Evolutionary conservation across 306 rosid genomes (phyloP).

Genomic region (Cyamopsis tetragonoloba): DNA sequence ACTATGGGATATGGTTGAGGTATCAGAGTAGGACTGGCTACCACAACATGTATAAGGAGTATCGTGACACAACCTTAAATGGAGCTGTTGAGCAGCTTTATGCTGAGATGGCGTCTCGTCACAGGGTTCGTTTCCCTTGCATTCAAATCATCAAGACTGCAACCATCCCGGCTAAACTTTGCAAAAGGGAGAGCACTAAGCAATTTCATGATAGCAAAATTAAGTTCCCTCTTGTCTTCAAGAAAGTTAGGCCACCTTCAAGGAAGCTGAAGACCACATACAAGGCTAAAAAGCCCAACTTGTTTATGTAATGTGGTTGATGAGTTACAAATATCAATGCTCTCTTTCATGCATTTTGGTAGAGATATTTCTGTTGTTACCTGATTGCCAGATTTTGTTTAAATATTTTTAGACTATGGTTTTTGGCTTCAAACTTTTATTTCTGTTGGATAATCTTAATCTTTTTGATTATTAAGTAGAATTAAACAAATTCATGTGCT

Average conservation of each 20-base stretch:
- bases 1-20: conserved; percentile 85
- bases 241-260: conserved; percentile 77
- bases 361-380: conserved; percentile 6
- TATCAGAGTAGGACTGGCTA: conserved; percentile 91
- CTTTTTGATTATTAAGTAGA: conserved; percentile 24
- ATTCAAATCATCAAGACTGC: conserved; percentile 91
- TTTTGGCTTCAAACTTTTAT: neutral
- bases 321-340: conserved; percentile 2
- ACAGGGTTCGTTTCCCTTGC: conserved; percentile 83
- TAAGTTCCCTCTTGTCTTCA: conserved; percentile 84
- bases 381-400: conserved; percentile 22
- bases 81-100: conserved; percentile 82
- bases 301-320: conserved; percentile 63
- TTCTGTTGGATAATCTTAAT: conserved; percentile 19
- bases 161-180: conserved; percentile 71
- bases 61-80: conserved; percentile 81
- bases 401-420: conserved; percentile 3
- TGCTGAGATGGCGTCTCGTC: conserved; percentile 89
- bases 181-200: conserved; percentile 92
- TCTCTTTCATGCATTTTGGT: neutral
- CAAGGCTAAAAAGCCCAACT: conserved; percentile 85
- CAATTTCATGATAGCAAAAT: conserved; percentile 86
- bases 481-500: neutral
- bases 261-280: conserved; percentile 88
- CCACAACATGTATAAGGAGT: conserved; percentile 94